phyloP scores from a whole-genome alignment of 2,329 filamentous ascomycete genomes.

The Westerdykella sp. region DNA sequence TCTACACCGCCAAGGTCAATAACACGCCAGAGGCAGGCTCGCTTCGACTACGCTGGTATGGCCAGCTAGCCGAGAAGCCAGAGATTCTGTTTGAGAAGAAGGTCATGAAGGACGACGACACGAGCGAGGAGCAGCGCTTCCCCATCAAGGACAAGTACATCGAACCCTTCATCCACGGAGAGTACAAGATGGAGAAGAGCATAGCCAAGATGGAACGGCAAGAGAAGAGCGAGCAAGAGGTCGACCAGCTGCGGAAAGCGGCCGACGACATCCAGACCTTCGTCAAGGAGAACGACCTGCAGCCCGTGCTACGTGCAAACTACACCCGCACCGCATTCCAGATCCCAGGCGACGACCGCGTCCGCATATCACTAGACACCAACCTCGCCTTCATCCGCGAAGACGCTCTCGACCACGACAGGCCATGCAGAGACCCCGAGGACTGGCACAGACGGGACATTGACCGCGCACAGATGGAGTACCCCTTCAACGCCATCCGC shows the following conservation, averaged over 20 bases:
- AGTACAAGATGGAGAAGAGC: slow-evolving; percentile 89
- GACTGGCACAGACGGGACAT: slow-evolving; percentile 92
- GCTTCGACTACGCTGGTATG: slow-evolving; percentile 84
- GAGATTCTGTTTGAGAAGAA: slow-evolving; percentile 89
- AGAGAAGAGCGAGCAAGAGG: slow-evolving; percentile 59
- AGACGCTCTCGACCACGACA: slow-evolving; percentile 66
- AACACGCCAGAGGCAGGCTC: slow-evolving; percentile 70
- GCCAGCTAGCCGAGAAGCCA: slow-evolving; percentile 69
- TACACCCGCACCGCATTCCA: slow-evolving; percentile 95
- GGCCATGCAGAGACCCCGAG: slow-evolving; percentile 81
- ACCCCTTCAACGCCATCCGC: slow-evolving; percentile 79
- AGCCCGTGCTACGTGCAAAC: slow-evolving; percentile 83
- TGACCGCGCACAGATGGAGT: slow-evolving; percentile 73
- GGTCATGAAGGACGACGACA: slow-evolving; percentile 67
- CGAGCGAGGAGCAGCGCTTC: slow-evolving; percentile 73
- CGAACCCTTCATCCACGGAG: slow-evolving; percentile 74
- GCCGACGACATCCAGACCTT: slow-evolving; percentile 74
- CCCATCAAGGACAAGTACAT: slow-evolving; percentile 92
- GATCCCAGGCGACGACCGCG: slow-evolving; percentile 82
- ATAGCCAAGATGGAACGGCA: slow-evolving; percentile 77
- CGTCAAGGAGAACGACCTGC: slow-evolving; percentile 67
- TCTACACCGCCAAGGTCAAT: slow-evolving; percentile 82
- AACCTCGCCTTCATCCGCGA: slow-evolving; percentile 79
- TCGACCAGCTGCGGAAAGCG: slow-evolving; percentile 63
- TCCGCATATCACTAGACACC: slow-evolving; percentile 89